These are phyloP conservation scores for Umbilicaria muhlenbergii DNA, from an alignment of 495 filamentous ascomycete genomes.

Conservation along the genomic window DNA sequence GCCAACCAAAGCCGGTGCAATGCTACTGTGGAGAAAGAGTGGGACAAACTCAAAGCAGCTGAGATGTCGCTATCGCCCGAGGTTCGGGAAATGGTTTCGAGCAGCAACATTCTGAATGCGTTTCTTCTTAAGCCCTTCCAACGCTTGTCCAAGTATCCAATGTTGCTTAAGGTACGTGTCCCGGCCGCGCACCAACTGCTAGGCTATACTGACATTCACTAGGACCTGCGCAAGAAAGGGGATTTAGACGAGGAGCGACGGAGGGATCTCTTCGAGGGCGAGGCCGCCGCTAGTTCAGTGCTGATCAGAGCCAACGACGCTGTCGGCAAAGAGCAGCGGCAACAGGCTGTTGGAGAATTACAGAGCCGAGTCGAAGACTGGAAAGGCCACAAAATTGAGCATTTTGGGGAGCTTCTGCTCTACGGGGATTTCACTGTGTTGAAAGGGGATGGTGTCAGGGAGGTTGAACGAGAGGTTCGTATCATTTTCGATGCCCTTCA, in stretches of 20 bases:
- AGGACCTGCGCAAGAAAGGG: constrained; percentile 78
- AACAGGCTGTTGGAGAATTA: constrained; percentile 66
- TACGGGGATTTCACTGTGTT: constrained; percentile 90
- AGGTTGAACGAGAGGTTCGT: constrained; percentile 73
- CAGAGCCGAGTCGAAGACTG: constrained; percentile 84
- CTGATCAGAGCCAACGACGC: constrained; percentile 77
- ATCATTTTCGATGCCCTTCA: constrained; percentile 6
- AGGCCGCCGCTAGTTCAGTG: constrained; percentile 59
- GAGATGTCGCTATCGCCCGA: constrained; percentile 30
- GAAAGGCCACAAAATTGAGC: constrained; percentile 81
- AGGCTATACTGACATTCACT: constrained; percentile 5
- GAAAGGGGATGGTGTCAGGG: constrained; percentile 64
- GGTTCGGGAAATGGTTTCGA: constrained; percentile 47
- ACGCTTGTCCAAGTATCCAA: constrained; percentile 81
- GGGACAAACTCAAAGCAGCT: constrained; percentile 38
- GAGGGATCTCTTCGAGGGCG: constrained; percentile 52
- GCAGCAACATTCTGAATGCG: constrained; percentile 50
- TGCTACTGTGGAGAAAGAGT: constrained; percentile 29
- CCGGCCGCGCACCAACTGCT: not conserved
- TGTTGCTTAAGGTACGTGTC: constrained; percentile 61
- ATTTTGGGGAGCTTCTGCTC: constrained; percentile 77
- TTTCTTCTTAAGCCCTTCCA: constrained; percentile 97
- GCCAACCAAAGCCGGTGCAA: constrained; percentile 62
- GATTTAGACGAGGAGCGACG: constrained; percentile 50
- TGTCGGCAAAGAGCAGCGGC: constrained; percentile 69